Conservation (phyloP, 129 eudicot species). For the Heracleum sosnowskyi region DNA sequence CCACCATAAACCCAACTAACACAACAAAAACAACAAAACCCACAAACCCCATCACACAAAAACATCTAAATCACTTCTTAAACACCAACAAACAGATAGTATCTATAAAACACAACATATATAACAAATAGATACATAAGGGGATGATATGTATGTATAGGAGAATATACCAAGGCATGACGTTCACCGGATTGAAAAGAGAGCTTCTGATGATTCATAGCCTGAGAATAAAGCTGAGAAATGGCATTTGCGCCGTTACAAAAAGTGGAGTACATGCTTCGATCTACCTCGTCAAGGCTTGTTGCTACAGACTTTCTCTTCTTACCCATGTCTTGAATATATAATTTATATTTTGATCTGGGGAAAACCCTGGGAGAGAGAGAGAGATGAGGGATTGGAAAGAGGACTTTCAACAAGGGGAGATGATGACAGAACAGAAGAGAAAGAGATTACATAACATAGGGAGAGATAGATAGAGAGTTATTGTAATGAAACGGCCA, state of each 20-base stretch:
- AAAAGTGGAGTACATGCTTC: constrained; percentile 68
- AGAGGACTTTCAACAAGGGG: not conserved
- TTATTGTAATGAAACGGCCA: constrained; percentile 5
- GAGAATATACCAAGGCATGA: constrained; percentile 45
- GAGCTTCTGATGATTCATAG: constrained; percentile 64
- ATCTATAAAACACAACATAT: not conserved
- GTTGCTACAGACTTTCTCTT: constrained; percentile 59
- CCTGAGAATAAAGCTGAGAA: constrained; percentile 83
- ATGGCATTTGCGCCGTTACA: constrained; percentile 65
- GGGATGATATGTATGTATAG: not conserved
- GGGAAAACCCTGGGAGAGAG: constrained; percentile 9
- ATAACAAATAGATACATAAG: not conserved
- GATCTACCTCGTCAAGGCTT: constrained; percentile 89
- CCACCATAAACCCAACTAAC: not conserved
- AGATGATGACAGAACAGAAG: not conserved
- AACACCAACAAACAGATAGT: not conserved
- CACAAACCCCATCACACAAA: not conserved
- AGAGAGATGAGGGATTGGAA: too few relatives aligned
- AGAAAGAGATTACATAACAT: not conserved
- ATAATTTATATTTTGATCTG: too few relatives aligned
- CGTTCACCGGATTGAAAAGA: constrained; percentile 82
- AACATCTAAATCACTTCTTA: not conserved
- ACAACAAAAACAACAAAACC: not conserved
- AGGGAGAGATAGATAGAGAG: not conserved
- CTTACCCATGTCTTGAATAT: constrained; percentile 30